Base-by-base conservation (phyloP, 2,329 filamentous ascomycete genomes). In the Beauveria medogensis region DNA sequence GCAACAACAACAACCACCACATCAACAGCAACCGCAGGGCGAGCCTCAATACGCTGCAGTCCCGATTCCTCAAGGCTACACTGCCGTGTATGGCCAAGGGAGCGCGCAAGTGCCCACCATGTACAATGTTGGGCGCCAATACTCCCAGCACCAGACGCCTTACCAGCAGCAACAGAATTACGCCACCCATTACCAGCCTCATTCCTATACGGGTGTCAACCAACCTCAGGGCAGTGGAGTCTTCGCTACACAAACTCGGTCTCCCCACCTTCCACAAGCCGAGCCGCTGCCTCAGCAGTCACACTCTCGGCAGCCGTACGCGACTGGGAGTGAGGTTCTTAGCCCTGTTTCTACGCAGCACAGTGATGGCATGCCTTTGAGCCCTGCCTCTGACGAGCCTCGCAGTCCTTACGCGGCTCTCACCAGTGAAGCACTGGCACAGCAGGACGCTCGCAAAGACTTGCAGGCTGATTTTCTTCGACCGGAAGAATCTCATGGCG, bases 1-100 rank as follows among this genome's bases (percentile, higher is more conserved):
- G 47, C 62, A 50, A 54, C 28, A 30, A 10, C 28, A 30, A 9
- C 22, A 22, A 22, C 12, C 9, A 24, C 61, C 56, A 12, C 40
- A 58, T 12, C 60, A 62, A 7, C 54, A 56, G n/a, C 62, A 52
- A 46, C 51, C 10, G 22, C 22, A 37, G 2, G 18, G 16, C 8
- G 60, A 69, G 67, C 44, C 47, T 6, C 60, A 47, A 16, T 62
- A 62, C 28, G 60, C 30, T 16, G 26, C 54, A 10, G 60, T 61
- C 5, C 54, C 60, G 5, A 58, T 61, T 37, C 55, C 60, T 9
- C 53, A 47, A 9, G 55, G 60, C 26, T 62, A 62, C 30, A 40
- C 54, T 43, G n/a, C 54, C 18, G 40, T 53, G n/a, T 41, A 53
- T n/a, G 54, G 40, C 9, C 54, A 62, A 4, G 60, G 60, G 6